Percentiles rank a stretch among this genome's conserved stretches.
Conservation (phyloP, 306 rosid species). For the Quillaja saponaria region DNA sequence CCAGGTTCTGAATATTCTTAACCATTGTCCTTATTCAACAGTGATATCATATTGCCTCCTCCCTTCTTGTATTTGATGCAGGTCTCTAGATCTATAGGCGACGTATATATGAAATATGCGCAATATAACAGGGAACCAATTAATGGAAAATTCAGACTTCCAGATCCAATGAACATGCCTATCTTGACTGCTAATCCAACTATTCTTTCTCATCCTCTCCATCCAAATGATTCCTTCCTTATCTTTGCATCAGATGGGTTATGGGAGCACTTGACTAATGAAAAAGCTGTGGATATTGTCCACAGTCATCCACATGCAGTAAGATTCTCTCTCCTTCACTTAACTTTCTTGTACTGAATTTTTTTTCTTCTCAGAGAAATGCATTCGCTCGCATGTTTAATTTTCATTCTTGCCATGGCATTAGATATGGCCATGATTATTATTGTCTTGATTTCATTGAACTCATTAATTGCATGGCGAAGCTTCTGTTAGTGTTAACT, state of each 20-base stretch:
- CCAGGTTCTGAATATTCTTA: background rate
- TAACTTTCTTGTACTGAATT: conserved; percentile 12
- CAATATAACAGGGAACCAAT: conserved; percentile 74
- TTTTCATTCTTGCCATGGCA: conserved; percentile 11
- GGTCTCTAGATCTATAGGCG: conserved; percentile 95
- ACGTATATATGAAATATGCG: conserved; percentile 80
- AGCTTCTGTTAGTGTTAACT: no score
- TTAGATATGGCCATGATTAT: conserved; percentile 3
- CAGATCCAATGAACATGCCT: conserved; percentile 84
- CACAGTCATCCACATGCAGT: conserved; percentile 71
- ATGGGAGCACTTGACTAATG: conserved; percentile 94
- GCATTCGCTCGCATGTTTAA: no score
- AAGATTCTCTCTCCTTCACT: conserved; percentile 32
- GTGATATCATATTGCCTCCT: conserved; percentile 6
- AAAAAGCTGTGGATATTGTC: conserved; percentile 87
- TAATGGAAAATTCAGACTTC: conserved; percentile 71
- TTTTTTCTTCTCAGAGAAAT: background rate
- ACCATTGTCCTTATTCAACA: conserved; percentile 7
- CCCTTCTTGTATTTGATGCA: conserved; percentile 48
- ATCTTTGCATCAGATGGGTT: conserved; percentile 98
- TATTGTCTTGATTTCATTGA: conserved; percentile 7
- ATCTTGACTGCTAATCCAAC: conserved; percentile 75
- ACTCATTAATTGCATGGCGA: conserved; percentile 1
- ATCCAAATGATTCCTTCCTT: conserved; percentile 89
- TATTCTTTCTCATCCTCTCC: conserved; percentile 73